Base-by-base conservation (phyloP, 495 filamentous ascomycete species). In the Penicillium pancosmium region DNA sequence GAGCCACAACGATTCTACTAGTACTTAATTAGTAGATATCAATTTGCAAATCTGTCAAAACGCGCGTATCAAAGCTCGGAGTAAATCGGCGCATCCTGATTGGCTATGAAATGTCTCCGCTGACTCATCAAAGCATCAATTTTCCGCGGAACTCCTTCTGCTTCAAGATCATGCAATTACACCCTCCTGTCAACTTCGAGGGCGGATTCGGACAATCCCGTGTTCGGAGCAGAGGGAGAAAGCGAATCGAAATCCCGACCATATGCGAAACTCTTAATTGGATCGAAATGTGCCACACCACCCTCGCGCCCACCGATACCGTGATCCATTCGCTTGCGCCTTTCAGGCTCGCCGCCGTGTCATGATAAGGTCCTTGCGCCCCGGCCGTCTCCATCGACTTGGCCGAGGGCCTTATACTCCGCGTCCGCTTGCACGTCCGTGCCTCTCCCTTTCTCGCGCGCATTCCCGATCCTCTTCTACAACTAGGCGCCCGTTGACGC, bases 311-410 rank as follows among this genome's bases (percentile, higher is more conserved):
- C 61, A 64, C 66, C 67, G 71, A 77, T 59, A 68, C 68, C 62
- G 71, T 67, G 71, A 72, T 72, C 62, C 61, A 61, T 63, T 67
- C 68, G 60, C 66, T 66, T 62, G 60, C 63, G 70, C 59, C 66
- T 53, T 69, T 62, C 52, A 56, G 54, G 55, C 57, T 67, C 56
- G 57, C 67, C 57, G 62, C 70, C 69, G 70, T 75, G 75, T 74
- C 78, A 80, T 80, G 78, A 78, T 71, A 73, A 67, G 65, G 70
- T 75, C 68, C 66, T 68, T 76, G 55, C 52, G 65, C 60, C 54
- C 73, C 73, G 66, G 73, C 63, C 70, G 65, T 64, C 69, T 74
- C 65, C 64, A 70, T 59, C 67, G 66, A 69, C 66, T 69, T 62
- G 67, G 69, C 65, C 69, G 69, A 61, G 66, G 69, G 62, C 52